Conservation (phyloP, 1,139 yeast genomes). For the Yamadazyma triangularis region DNA sequence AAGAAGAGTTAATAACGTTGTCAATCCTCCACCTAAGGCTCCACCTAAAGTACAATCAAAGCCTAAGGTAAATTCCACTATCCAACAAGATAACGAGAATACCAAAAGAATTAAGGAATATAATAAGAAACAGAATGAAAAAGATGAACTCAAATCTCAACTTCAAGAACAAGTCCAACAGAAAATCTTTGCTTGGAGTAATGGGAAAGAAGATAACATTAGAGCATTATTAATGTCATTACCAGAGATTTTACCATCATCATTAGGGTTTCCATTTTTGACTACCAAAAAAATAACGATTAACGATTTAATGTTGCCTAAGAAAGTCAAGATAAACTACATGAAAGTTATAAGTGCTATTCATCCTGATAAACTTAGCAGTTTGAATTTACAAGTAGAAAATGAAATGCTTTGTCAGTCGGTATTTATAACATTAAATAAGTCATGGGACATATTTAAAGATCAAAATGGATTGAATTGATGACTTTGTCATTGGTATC, state of each 20-base stretch:
- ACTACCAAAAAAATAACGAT: conserved; percentile 33
- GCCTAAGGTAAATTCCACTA: conserved; percentile 10
- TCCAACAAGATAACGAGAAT: conserved; percentile 11
- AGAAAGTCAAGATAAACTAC: conserved; percentile 80
- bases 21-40: conserved; percentile 46
- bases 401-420: conserved; percentile 81
- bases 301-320: conserved; percentile 82
- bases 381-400: conserved; percentile 47
- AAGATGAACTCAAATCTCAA: conserved; percentile 52
- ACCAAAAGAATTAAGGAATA: conserved; percentile 36
- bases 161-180: conserved; percentile 59
- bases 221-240: conserved; percentile 69
- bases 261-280: conserved; percentile 57
- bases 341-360: conserved; percentile 92
- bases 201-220: conserved; percentile 72
- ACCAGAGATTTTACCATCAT: conserved; percentile 53
- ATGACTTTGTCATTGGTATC: conserved; percentile 1
- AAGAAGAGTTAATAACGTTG: conserved; percentile 65
- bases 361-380: conserved; percentile 82
- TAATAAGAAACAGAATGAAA: conserved; percentile 41
- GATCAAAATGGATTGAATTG: conserved; percentile 23
- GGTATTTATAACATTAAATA: conserved; percentile 77
- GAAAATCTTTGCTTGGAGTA: conserved; percentile 59
- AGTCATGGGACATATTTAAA: conserved; percentile 90
- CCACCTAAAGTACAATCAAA: conserved; percentile 14